These are phyloP conservation scores for Boletus rubroflammeus DNA, from an alignment of 768 basidiomycete genomes.

Conservation along the genomic window DNA sequence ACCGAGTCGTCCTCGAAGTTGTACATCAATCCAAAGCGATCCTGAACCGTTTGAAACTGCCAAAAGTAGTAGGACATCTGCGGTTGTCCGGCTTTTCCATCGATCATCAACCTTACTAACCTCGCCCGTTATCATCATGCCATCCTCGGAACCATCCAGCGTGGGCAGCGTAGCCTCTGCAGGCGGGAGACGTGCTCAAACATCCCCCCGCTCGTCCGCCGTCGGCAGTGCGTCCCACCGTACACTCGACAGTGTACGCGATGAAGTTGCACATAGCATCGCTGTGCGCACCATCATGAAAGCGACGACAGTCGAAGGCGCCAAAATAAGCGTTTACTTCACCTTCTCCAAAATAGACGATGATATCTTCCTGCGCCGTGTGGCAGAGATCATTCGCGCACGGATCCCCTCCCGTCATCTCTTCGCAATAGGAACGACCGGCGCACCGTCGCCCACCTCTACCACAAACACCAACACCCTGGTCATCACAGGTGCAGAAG, in stretches of 20 bases:
- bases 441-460: conserved; percentile 30
- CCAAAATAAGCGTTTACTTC: conserved; percentile 56
- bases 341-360: conserved; percentile 58
- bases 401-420: conserved; percentile 45
- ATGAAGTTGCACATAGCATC: conserved; percentile 56
- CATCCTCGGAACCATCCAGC: conserved; percentile 29
- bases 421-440: conserved; percentile 53
- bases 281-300: conserved; percentile 52
- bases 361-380: conserved; percentile 50
- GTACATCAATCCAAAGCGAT: no score
- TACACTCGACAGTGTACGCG: conserved; percentile 57
- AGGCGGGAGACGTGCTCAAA: neutral
- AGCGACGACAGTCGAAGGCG: conserved; percentile 47
- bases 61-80: neutral
- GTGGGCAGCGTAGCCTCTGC: conserved; percentile 4
- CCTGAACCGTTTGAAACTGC: neutral
- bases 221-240: conserved; percentile 23
- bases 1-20: neutral
- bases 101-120: neutral
- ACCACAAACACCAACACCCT: conserved; percentile 39
- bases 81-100: neutral
- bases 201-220: conserved; percentile 1
- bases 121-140: conserved; percentile 7
- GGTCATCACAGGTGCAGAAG: conserved; percentile 55
- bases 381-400: conserved; percentile 47